Evolutionary conservation across 305 asterid genomes (phyloP).

Genomic region (Withania somnifera): DNA sequence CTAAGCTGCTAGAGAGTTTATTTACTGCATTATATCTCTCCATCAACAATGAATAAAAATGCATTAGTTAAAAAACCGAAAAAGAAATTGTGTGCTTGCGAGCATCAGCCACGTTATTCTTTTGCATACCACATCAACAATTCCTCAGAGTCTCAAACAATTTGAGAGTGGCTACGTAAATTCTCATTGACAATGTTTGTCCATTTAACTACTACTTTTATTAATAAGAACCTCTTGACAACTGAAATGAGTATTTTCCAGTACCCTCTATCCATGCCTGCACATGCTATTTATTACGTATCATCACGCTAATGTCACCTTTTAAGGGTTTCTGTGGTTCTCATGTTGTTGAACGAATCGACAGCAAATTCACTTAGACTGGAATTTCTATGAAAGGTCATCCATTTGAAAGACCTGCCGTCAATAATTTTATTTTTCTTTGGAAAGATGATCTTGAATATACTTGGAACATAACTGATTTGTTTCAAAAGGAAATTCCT

Average conservation of each 20-base stretch:
- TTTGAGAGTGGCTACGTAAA: neutral
- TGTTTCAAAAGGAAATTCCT: neutral
- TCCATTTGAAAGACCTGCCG: neutral
- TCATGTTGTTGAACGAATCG: neutral
- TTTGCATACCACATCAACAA: neutral
- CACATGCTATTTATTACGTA: neutral
- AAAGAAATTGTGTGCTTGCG: neutral
- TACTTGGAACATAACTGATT: too few species aligned
- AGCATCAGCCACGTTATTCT: neutral
- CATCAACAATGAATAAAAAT: neutral
- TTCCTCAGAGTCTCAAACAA: neutral
- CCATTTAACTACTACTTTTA: neutral
- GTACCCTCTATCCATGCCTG: neutral
- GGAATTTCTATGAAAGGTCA: neutral
- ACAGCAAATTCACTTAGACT: neutral
- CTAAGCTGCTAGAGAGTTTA: neutral
- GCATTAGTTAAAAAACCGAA: neutral
- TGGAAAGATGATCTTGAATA: too few species aligned
- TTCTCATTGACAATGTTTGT: neutral
- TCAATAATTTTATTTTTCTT: too few species aligned
- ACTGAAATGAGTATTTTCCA: neutral
- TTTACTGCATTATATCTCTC: neutral
- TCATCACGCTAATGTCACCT: neutral
- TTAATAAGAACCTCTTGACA: neutral
- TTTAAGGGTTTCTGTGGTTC: neutral